Percentiles rank a stretch among this genome's conserved stretches.
Conservation (phyloP, 2,329 filamentous ascomycete species). For the Fusarium napiforme region DNA sequence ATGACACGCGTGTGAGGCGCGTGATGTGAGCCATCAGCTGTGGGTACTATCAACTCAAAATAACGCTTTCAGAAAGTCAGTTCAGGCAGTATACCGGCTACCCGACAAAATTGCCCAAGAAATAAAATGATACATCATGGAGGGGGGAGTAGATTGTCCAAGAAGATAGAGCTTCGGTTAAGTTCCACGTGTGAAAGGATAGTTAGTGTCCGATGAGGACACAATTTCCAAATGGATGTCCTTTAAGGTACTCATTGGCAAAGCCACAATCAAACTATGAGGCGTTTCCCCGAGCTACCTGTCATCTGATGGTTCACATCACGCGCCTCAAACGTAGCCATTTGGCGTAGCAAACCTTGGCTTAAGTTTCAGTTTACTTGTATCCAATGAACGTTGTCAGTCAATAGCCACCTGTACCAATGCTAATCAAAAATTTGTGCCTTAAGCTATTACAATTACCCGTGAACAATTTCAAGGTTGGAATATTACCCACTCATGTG, state of each 20-base stretch:
- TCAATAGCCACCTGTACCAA: no score
- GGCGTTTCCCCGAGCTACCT: accelerated
- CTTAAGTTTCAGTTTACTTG: background rate
- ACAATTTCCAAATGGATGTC: background rate
- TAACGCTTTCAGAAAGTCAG: no score
- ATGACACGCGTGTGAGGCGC: no score
- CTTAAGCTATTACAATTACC: background rate
- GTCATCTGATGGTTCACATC: no score
- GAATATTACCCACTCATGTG: background rate
- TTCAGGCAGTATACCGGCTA: no score
- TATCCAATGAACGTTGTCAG: background rate
- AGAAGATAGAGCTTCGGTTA: background rate
- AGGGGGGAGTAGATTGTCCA: background rate
- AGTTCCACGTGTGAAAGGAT: background rate
- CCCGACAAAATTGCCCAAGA: no score
- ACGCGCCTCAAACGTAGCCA: no score
- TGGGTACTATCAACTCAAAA: no score
- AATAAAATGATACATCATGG: no score
- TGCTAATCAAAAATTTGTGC: background rate
- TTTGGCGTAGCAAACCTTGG: no score
- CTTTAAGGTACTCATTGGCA: no score
- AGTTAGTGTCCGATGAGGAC: background rate
- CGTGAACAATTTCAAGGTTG: accelerated
- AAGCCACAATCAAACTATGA: background rate
- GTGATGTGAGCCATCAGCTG: no score